Percentiles rank a stretch among this genome's conserved stretches.
Conservation (phyloP, 495 filamentous ascomycete genomes). For the Annulohypoxylon maeteangense region DNA sequence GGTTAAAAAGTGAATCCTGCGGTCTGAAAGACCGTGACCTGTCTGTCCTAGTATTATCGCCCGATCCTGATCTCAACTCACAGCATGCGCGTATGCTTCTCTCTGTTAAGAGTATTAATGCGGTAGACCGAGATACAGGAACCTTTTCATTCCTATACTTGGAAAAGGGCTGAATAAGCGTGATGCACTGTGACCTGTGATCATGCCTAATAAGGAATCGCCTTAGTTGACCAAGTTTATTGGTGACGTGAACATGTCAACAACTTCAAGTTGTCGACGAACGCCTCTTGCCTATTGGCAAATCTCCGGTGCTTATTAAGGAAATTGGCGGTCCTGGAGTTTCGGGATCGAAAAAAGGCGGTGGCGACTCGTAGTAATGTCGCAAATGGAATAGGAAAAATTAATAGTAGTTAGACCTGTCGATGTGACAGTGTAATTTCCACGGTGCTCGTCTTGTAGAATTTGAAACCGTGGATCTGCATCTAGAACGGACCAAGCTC, state of each 20-base stretch:
- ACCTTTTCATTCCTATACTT: neutral
- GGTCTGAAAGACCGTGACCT: conserved; percentile 2
- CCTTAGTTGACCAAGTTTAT: neutral
- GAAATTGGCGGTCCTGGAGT: neutral
- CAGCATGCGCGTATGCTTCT: conserved; percentile 8
- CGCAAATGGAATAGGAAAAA: neutral
- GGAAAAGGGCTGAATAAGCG: neutral
- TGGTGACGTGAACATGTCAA: neutral
- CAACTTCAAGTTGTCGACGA: neutral
- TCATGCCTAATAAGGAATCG: conserved; percentile 1
- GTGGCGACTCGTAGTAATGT: neutral
- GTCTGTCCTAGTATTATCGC: neutral
- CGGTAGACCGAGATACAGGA: conserved; percentile 1
- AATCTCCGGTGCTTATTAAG: neutral
- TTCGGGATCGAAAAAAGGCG: neutral
- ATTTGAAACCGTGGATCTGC: conserved; percentile 2
- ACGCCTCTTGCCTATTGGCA: neutral
- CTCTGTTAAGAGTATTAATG: conserved; percentile 17
- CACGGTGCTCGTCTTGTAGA: neutral
- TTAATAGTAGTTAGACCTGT: neutral
- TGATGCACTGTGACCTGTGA: conserved; percentile 36
- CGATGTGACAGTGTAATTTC: conserved; percentile 14
- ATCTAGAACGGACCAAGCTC: neutral
- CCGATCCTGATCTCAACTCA: neutral
- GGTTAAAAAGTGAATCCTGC: neutral